Percentiles rank a stretch among this genome's conserved stretches.
Conservation (phyloP, 2,329 filamentous ascomycete species). For the Dryadomyces quercivorus region DNA sequence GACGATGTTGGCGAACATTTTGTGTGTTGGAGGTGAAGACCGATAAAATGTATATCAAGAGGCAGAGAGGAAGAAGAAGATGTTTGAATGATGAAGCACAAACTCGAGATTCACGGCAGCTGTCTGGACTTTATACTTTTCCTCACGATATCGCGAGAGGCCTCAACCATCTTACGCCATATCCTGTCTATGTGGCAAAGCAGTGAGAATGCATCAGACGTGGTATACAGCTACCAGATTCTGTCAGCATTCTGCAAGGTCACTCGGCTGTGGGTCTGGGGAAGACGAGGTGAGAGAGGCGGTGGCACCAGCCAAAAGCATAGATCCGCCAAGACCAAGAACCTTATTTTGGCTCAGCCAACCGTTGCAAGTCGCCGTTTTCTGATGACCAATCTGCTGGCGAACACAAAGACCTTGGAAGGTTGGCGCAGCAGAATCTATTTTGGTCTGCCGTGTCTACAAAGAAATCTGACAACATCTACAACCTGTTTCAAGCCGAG, state of each 20-base stretch:
- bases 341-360: neutral
- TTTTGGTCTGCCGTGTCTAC: neutral
- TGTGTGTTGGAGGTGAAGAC: neutral
- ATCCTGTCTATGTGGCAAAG: too few species aligned
- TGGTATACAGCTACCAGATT: neutral
- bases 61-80: neutral
- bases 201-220: neutral
- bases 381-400: neutral
- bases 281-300: neutral
- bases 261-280: neutral
- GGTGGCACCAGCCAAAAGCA: neutral
- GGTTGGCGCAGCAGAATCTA: neutral
- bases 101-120: neutral
- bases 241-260: neutral
- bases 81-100: neutral
- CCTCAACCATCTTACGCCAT: neutral
- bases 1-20: conserved; percentile 8
- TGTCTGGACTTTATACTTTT: neutral
- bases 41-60: neutral
- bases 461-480: too few species aligned
- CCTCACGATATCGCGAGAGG: neutral
- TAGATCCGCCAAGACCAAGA: neutral
- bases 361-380: neutral
- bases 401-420: too few species aligned
- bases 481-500: too few species aligned